A percentile compares a stretch with the other conserved stretches of the same genome.
Conservation (phyloP, 2,329 filamentous ascomycete genomes). For the Dryadomyces quercivorus region DNA sequence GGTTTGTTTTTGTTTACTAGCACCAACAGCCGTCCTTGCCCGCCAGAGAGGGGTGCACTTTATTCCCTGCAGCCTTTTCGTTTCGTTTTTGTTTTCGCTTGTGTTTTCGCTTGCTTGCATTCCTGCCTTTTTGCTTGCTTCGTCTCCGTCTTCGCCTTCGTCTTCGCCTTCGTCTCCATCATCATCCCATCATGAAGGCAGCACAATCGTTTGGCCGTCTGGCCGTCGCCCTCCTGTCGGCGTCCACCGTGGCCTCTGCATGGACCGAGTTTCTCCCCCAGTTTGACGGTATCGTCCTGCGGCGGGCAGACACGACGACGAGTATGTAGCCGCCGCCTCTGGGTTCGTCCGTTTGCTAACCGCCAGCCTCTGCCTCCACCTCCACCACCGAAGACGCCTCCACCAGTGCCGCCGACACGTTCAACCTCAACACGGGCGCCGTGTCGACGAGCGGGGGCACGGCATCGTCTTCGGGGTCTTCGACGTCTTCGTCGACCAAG, state of each 20-base stretch:
- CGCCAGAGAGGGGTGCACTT: too few relatives aligned
- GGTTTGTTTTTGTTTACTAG: background rate
- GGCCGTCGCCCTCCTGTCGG: constrained; percentile 38
- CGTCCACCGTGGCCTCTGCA: constrained; percentile 36
- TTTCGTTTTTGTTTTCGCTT: background rate
- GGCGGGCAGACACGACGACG: constrained; percentile 12
- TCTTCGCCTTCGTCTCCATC: background rate
- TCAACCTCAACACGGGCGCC: constrained; percentile 28
- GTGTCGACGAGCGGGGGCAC: constrained; percentile 7
- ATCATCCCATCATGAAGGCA: constrained; percentile 13
- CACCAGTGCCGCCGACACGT: constrained; percentile 15
- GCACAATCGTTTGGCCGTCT: constrained; percentile 31
- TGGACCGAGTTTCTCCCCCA: constrained; percentile 41
- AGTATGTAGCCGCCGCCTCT: background rate
- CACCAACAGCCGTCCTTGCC: too few relatives aligned
- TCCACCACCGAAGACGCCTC: constrained; percentile 3
- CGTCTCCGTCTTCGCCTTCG: background rate
- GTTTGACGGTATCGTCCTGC: constrained; percentile 38
- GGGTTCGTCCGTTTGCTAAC: constrained; percentile 1
- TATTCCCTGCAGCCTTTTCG: background rate
- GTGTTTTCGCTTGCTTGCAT: background rate
- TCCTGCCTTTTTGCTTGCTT: background rate
- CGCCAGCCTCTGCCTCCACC: background rate
- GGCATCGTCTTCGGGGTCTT: constrained; percentile 12
- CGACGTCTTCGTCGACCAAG: constrained; percentile 12